Evolutionary conservation across 129 eudicot species (phyloP).

Genomic region (Logfia minima): DNA sequence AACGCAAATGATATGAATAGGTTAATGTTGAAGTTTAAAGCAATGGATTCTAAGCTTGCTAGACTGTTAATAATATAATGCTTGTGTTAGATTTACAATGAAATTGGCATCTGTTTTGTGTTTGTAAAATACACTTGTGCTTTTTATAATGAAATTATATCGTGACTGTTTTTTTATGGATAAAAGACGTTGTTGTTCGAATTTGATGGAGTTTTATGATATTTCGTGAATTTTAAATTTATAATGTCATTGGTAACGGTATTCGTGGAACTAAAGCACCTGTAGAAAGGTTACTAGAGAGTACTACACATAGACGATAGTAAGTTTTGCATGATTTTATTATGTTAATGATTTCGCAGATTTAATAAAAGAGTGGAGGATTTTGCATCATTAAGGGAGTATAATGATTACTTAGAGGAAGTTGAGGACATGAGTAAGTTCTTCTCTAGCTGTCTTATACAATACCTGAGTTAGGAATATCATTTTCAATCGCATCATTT

Average conservation of each 20-base stretch:
- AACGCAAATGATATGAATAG: not conserved
- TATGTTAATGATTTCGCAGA: slow-evolving; percentile 41
- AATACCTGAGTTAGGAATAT: not conserved
- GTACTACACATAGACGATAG: not conserved
- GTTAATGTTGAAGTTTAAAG: not conserved
- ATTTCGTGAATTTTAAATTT: not conserved
- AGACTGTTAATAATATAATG: not conserved
- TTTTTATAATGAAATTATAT: not conserved
- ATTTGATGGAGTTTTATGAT: slow-evolving; percentile 9
- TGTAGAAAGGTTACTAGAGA: not conserved
- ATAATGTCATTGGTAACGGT: not conserved
- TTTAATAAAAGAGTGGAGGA: slow-evolving; percentile 93
- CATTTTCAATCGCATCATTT: slow-evolving; percentile 18
- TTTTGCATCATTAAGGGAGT: slow-evolving; percentile 80
- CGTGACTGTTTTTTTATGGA: slow-evolving; percentile 1
- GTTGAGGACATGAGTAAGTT: slow-evolving; percentile 98
- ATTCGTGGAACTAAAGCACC: not conserved
- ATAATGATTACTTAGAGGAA: slow-evolving; percentile 94
- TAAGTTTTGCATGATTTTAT: slow-evolving; percentile 11
- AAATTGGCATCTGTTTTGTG: not conserved
- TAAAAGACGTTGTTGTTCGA: not conserved
- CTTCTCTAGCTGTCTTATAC: slow-evolving; percentile 7
- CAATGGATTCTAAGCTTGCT: slow-evolving; percentile 8
- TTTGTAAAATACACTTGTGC: not conserved
- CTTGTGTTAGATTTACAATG: slow-evolving; percentile 3